phyloP scores from a whole-genome alignment of 2,329 filamentous ascomycete genomes.

The Tolypocladium pustulatum region DNA sequence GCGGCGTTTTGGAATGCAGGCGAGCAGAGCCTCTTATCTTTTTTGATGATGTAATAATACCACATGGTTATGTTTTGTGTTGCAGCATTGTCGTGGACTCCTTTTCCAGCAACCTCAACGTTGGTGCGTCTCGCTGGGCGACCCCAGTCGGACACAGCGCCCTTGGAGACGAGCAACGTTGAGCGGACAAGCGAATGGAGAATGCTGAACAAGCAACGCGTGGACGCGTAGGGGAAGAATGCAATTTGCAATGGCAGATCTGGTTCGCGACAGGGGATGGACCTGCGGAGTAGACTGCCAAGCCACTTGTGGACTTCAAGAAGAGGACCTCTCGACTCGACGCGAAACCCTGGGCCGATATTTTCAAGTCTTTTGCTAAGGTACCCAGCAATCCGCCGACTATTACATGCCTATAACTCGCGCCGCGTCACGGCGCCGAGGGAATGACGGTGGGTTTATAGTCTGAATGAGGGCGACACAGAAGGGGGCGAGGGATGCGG shows the following conservation, averaged over 20 bases:
- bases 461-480: not conserved
- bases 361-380: too few species aligned
- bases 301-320: not conserved
- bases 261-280: not conserved
- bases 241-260: not conserved
- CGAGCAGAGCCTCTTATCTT: not conserved
- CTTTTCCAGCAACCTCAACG: not conserved
- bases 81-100: not conserved
- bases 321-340: too few species aligned
- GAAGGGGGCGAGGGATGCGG: not conserved
- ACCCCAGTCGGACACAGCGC: not conserved
- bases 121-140: not conserved
- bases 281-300: not conserved
- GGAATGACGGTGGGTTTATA: not conserved
- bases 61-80: constrained; percentile 3
- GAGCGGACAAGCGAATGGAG: not conserved
- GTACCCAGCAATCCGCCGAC: too few species aligned
- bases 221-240: not conserved
- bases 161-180: too few species aligned
- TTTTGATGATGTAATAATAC: constrained; percentile 4
- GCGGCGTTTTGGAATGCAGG: not conserved
- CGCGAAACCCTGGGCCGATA: too few species aligned
- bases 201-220: not conserved
- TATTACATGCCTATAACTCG: too few species aligned
- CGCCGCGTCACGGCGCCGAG: not conserved